Evolutionary conservation across 2,329 filamentous ascomycete genomes (phyloP), one percentile per base, ranked within the genome.

Genomic region (Incumbomyces lentus): DNA sequence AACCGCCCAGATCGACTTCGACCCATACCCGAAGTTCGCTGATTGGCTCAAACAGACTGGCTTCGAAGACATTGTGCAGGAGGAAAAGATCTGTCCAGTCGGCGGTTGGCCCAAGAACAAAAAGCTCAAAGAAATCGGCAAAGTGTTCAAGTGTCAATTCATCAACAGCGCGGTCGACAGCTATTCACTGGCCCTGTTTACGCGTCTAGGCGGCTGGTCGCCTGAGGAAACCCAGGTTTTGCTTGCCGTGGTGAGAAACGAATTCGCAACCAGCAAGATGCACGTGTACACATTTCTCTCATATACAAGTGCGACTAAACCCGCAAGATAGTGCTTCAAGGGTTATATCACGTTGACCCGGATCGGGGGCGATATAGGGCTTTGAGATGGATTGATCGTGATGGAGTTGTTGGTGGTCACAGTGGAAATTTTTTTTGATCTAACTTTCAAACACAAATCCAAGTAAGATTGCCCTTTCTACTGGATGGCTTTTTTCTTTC

Each of bases 91-190:
- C 59, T 50, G 46, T 57, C 16, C 56, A 55, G 2, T 46, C 57
- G 29, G 55, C 52, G 8, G 53, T 55, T 62, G 59, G 59, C 54
- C 59, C 6, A 60, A 59, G 41, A 55, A 62, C 35, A 51, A 50
- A n/a, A 53, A 52, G 35, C 35, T 60, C 29, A 59, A 58, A 40
- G 47, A 61, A 37, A 46, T 61, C 32, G 58, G 58, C 11, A 37
- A 29, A 33, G 22, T 33, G 11, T 42, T 42, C 40, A 42, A 33
- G n/a, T 29, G 18, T 13, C 41, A 36, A n/a, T 44, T 44, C 18
- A 35, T 36, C 32, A 26, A 29, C 12, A 41, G 22, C 31, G 51
- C 36, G 19, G 53, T 40, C 41, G 56, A 18, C 52, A 59, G 16
- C 45, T 46, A 14, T 31, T 60, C 2, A 55, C 57, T 22, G 48